These are phyloP conservation scores for Stephania yunnanensis DNA, from an alignment of 164 flowering plant species.

Conservation along the genomic window DNA sequence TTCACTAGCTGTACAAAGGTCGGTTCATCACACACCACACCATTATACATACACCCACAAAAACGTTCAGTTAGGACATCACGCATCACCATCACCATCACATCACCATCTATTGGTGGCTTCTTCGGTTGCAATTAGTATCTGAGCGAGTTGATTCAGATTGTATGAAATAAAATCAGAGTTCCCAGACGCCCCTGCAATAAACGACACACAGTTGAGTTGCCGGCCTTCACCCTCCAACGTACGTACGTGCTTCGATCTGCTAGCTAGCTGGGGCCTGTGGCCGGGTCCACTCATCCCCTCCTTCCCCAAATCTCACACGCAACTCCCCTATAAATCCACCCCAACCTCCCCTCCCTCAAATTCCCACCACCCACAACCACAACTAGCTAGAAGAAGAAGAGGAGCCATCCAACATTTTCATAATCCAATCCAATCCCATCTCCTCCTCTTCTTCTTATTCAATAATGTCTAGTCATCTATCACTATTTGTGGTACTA, in stretches of 20 bases:
- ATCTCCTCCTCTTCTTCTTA: neutral
- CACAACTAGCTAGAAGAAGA: neutral
- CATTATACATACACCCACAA: too few species aligned
- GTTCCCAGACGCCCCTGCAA: neutral
- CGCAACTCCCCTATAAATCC: neutral
- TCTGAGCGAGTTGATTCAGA: too few species aligned
- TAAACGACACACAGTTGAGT: neutral
- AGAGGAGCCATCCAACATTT: neutral
- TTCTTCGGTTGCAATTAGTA: too few species aligned
- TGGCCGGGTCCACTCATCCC: neutral
- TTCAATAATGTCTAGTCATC: neutral
- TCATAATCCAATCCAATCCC: neutral
- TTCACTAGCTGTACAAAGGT: too few species aligned
- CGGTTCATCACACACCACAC: too few species aligned
- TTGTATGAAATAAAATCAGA: neutral
- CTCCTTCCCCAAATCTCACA: neutral
- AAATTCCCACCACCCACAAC: neutral
- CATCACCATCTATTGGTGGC: too few species aligned
- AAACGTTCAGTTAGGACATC: too few species aligned
- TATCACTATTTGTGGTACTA: neutral
- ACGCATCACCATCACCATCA: neutral
- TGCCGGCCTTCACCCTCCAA: neutral
- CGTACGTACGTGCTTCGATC: too few species aligned
- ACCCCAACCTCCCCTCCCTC: neutral
- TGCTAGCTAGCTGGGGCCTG: neutral